Evolutionary conservation across 1,139 yeast genomes (phyloP), one percentile per base, ranked within the genome.

Genomic region (Saccharomycopsis phalli): DNA sequence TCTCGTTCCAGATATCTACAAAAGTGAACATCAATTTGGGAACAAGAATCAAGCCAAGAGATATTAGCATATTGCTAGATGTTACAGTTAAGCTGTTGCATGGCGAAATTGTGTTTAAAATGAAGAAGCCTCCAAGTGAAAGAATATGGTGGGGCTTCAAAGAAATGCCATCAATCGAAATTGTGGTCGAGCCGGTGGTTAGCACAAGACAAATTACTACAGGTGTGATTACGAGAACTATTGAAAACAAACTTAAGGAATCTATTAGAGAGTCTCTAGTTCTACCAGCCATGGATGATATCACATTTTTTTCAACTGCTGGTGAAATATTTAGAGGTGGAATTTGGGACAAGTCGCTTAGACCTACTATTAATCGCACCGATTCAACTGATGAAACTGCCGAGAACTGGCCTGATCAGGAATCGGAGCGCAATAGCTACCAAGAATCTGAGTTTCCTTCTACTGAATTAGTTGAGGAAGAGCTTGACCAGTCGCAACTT

Each of bases 101-200:
- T 42, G 98, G 98, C 0, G 81, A 84, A 2, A 49, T 88, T 48
- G 57, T 81, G 1, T 55, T 88, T 22, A 66, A 72, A 40, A 59
- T 88, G 32, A 91, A 91, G 54, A 86, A 94, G 1, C 94, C 95
- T 1, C 97, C 98, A 11, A 78, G 95, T 3, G 79, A 77, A 46
- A 69, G 97, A 51, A 54, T 91, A 1, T 91, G 98, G 98, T 91
- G 86, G 54, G 75, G 86, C 2, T 91, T 87, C 58, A 86, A 79
- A 50, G 60, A 69, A 5, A 86, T 81, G 68, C 98, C 98, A 0
- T 66, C 69, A 13, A 61, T 88, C 58, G 79, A 76, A 45, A 59
- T 91, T 48, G 76, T 71, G 29, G 78, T 87, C 38, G 96, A 87
- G 55, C 98, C 98, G 0, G 73, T 86, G 11, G 84, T 91, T 17